Base-by-base conservation (phyloP, 305 asterid species). In the Euphrasia arctica region DNA sequence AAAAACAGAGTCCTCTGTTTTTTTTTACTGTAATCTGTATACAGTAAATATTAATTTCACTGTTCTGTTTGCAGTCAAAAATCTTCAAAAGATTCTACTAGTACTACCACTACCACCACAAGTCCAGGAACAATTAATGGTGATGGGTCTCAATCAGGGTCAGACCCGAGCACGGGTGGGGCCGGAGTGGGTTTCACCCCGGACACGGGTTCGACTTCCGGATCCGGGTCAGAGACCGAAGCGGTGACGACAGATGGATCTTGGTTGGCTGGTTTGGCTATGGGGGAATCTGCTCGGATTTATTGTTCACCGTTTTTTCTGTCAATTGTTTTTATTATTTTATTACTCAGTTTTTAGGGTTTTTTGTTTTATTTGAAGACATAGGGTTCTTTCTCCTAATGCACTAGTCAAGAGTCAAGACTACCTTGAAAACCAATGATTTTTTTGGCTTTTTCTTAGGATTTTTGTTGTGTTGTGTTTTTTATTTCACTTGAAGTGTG, bases 251-350 rank as follows among this genome's bases (percentile, higher is more conserved):
- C 73, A 3, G 94, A 88, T 63, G 96, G 98, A 31, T 84, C 96
- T 2, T 91, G 87, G 80, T 70, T 88, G 70, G 98, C 95, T 58
- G 98, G 98, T 73, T 63, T 91, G 65, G 98, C 98, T 25, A 85
- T 91, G 94, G 98, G 96, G 11, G 84, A 59, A 27, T 85, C 98
- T n/a, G n/a, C n/a, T n/a, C n/a, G n/a, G n/a, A n/a, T n/a, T n/a
- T n/a, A n/a, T n/a, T n/a, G n/a, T n/a, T n/a, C n/a, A n/a, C n/a
- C n/a, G n/a, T n/a, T n/a, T n/a, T n/a, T n/a, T n/a, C n/a, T n/a
- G n/a, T n/a, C n/a, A n/a, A n/a, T n/a, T n/a, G n/a, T n/a, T n/a
- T n/a, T n/a, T n/a, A n/a, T n/a, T n/a, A n/a, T n/a, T n/a, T n/a
- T n/a, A n/a, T n/a, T n/a, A n/a, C n/a, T n/a, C n/a, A n/a, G n/a